These are phyloP conservation scores for Tilletiopsis washingtonensis DNA, from an alignment of 1,284 basidiomycete species.

Conservation along the genomic window DNA sequence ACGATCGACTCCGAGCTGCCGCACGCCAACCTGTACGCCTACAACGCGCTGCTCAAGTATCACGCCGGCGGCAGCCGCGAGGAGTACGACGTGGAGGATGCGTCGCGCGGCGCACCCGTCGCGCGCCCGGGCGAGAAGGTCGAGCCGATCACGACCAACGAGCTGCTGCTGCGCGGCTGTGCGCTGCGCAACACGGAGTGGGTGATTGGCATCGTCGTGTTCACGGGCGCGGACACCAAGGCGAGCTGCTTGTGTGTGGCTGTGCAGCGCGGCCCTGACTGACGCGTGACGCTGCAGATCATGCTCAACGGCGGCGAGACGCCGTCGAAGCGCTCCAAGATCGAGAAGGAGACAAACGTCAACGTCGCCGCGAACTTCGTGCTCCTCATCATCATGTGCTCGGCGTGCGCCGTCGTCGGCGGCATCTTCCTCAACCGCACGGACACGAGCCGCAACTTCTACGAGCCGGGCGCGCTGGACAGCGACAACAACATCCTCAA, in stretches of 20 bases:
- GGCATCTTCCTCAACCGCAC: constrained; percentile 61
- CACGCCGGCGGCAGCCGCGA: not conserved
- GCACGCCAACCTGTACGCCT: constrained; percentile 84
- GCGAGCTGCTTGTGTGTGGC: too few species aligned
- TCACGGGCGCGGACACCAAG: constrained; percentile 93
- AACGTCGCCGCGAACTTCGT: constrained; percentile 92
- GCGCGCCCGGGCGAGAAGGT: constrained; percentile 31
- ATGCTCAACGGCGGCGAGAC: constrained; percentile 85
- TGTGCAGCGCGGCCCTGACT: too few species aligned
- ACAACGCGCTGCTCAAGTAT: constrained; percentile 76
- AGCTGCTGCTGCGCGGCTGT: constrained; percentile 84
- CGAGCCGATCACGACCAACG: constrained; percentile 69
- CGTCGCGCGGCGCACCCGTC: constrained; percentile 2
- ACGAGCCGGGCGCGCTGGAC: constrained; percentile 43
- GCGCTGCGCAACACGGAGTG: constrained; percentile 86
- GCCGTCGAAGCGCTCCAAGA: constrained; percentile 80
- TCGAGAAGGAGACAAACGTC: constrained; percentile 97
- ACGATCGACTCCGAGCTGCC: constrained; percentile 85
- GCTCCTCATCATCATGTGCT: constrained; percentile 70
- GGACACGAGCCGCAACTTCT: constrained; percentile 65
- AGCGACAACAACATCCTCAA: constrained; percentile 59
- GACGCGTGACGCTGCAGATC: too few species aligned
- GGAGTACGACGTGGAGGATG: not conserved
- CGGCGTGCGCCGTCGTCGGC: constrained; percentile 62
- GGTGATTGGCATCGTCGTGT: constrained; percentile 88